Conservation (phyloP, 2,329 filamentous ascomycete genomes). For the Clonostachys byssicola region DNA sequence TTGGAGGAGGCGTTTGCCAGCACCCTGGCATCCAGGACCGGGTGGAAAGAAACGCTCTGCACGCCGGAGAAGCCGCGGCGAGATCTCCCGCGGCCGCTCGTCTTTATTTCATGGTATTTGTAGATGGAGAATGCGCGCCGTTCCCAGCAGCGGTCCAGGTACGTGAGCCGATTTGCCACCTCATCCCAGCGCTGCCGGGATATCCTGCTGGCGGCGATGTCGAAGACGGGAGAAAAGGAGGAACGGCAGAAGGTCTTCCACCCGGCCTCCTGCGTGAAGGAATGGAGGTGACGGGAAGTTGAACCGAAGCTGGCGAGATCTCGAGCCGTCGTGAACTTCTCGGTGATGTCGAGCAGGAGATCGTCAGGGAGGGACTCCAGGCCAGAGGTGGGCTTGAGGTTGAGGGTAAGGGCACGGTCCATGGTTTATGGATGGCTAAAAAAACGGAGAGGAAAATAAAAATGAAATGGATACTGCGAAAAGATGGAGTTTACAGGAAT, state of each 20-base stretch:
- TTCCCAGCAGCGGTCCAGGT: slow-evolving; percentile 50
- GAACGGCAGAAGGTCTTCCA: slow-evolving; percentile 45
- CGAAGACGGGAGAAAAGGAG: slow-evolving; percentile 33
- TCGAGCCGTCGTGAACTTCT: slow-evolving; percentile 40
- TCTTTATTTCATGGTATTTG: slow-evolving; percentile 11
- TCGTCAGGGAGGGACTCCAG: slow-evolving; percentile 44
- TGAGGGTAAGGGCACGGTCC: background rate
- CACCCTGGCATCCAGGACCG: slow-evolving; percentile 40
- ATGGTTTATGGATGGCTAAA: background rate
- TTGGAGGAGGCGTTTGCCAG: slow-evolving; percentile 13
- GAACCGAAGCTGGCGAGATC: slow-evolving; percentile 37
- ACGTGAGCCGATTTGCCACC: slow-evolving; percentile 41
- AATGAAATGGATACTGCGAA: background rate
- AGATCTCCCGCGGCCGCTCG: slow-evolving; percentile 5
- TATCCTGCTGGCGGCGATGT: slow-evolving; percentile 15
- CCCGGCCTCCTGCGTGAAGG: slow-evolving; percentile 32
- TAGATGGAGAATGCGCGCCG: slow-evolving; percentile 34
- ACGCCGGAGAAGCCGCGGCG: slow-evolving; percentile 8
- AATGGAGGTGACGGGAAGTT: slow-evolving; percentile 30
- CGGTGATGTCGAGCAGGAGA: slow-evolving; percentile 42
- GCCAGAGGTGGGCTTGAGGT: slow-evolving; percentile 16
- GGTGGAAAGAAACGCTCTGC: slow-evolving; percentile 35
- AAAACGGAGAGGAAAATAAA: background rate
- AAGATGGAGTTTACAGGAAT: too few species aligned
- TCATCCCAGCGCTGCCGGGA: slow-evolving; percentile 20